These are phyloP conservation scores for Bromus sterilis DNA, from an alignment of 176 grass and related monocot species.

Conservation along the genomic window DNA sequence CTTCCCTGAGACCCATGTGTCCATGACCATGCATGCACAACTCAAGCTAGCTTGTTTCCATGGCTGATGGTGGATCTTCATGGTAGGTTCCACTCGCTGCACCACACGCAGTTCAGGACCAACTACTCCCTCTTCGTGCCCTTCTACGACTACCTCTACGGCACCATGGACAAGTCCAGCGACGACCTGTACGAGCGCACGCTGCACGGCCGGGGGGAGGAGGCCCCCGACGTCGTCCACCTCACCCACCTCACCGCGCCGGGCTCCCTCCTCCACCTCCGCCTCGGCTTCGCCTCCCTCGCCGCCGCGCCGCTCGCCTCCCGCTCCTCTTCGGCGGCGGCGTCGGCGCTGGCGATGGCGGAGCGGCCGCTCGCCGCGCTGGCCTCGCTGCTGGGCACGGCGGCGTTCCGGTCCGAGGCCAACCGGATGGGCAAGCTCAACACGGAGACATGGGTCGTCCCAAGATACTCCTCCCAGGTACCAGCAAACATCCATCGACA, in stretches of 20 bases:
- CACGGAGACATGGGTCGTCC: slow-evolving; percentile 51
- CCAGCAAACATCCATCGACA: not conserved
- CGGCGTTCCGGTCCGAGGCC: slow-evolving; percentile 28
- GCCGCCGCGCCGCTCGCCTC: slow-evolving; percentile 29
- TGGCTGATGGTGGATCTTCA: not conserved
- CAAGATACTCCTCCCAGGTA: slow-evolving; percentile 50
- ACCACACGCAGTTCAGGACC: slow-evolving; percentile 66
- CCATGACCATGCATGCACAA: not conserved
- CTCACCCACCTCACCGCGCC: slow-evolving; percentile 59
- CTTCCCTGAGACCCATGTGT: not conserved
- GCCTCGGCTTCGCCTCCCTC: slow-evolving; percentile 44
- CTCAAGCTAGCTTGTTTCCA: not conserved
- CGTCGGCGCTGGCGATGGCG: not conserved
- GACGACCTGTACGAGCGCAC: slow-evolving; percentile 51
- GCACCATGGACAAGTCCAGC: slow-evolving; percentile 49
- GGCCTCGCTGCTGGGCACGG: not conserved
- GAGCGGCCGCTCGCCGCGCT: not conserved
- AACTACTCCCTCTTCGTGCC: slow-evolving; percentile 88
- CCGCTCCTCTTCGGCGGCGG: not conserved
- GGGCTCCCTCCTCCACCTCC: slow-evolving; percentile 35
- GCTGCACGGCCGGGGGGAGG: slow-evolving; percentile 8
- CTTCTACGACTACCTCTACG: slow-evolving; percentile 61
- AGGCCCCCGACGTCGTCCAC: slow-evolving; percentile 52
- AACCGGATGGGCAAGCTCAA: slow-evolving; percentile 34
- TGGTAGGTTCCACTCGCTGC: slow-evolving; percentile 61